These are phyloP conservation scores for Prunus mume DNA, from an alignment of 306 rosid species.

Conservation along the genomic window DNA sequence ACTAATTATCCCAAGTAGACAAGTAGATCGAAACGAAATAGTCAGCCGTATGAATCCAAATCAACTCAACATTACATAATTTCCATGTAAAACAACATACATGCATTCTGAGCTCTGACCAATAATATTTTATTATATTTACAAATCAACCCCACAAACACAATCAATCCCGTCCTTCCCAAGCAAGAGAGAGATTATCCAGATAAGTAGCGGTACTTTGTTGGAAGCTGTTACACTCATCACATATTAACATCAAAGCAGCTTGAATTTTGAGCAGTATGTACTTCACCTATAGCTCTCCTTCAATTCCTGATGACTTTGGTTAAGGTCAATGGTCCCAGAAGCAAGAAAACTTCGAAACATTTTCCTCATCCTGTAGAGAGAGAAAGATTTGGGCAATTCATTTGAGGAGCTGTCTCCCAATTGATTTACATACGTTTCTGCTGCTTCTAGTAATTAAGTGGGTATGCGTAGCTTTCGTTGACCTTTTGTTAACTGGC, in stretches of 20 bases:
- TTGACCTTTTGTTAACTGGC: not conserved
- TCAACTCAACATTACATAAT: not conserved
- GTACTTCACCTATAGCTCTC: not conserved
- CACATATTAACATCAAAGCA: constrained; percentile 9
- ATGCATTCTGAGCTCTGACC: not conserved
- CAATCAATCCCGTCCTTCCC: constrained; percentile 3
- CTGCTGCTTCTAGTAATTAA: not conserved
- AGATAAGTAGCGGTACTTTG: not conserved
- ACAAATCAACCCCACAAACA: not conserved
- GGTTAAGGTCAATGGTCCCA: constrained; percentile 19
- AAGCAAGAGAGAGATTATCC: not conserved
- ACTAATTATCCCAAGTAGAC: not conserved
- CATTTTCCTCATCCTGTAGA: not conserved
- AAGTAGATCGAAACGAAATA: not conserved
- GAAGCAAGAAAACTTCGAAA: not conserved
- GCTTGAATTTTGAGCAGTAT: constrained; percentile 11
- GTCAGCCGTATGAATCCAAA: not conserved
- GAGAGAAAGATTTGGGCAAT: not conserved
- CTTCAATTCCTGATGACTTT: constrained; percentile 11
- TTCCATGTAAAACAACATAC: not conserved
- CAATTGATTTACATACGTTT: not conserved
- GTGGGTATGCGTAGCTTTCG: constrained; percentile 15
- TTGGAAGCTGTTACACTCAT: constrained; percentile 11
- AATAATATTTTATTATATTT: not conserved
- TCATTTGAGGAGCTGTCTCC: not conserved